Evolutionary conservation across 2,329 filamentous ascomycete genomes (phyloP), one percentile per base, ranked within the genome.

Genomic region (Talaromyces sp.): DNA sequence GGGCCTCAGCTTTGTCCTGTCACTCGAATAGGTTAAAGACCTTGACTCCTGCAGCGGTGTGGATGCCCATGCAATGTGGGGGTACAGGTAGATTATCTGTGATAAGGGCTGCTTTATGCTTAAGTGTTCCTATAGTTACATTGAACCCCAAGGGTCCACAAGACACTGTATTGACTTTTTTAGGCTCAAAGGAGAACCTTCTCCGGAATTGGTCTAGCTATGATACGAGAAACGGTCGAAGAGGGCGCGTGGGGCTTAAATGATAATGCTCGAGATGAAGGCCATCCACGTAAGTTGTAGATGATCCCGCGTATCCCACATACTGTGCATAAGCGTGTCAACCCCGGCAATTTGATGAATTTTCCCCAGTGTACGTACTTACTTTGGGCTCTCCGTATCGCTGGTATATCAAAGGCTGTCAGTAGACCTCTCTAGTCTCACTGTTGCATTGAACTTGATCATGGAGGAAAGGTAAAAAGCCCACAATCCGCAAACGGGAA

Each of bases 1-100:
- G n/a, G 28, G 12, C 3, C 7, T 21, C 28, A 31, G 28, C n/a
- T 12, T n/a, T n/a, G 18, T 14, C 0, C 5, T 44, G 44, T 54
- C 11, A 33, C 50, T 37, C 50, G 6, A 54, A 54, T 35, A 35
- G 50, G 50, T 21, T 23, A 54, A 33, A 31, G 46, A 52, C 48
- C 16, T 50, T 16, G 14, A 46, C 9, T n/a, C 8, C 16, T 31
- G 46, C 25, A n/a, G 25, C 46, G 25, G 46, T 18, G 18, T 33
- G 48, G n/a, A 23, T 42, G 14, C 54, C 54, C 35, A 42, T 57
- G 54, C 35, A 40, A 31, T 57, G 54, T 57, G 54, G 54, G 35
- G 54, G 37, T 35, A 23, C 31, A 33, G 18, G 25, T 28, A 21
- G 31, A 5, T 9, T 3, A 28, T 3, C 28, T 28, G 21, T 2